Conservation (phyloP, 495 filamentous ascomycete genomes). For the Lindgomyces ingoldianus region DNA sequence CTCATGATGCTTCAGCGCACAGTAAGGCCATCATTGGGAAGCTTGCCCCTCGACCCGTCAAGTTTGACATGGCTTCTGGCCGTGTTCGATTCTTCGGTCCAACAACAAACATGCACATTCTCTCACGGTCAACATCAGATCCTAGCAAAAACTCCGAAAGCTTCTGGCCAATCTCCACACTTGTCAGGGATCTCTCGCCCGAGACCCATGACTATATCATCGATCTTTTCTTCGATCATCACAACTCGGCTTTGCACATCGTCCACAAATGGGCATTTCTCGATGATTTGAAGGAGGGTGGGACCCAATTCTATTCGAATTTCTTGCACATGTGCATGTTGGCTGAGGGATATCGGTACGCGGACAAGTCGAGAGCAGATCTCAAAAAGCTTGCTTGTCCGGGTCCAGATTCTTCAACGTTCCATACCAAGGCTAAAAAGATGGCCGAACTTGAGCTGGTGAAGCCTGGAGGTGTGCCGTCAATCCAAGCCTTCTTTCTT, state of each 20-base stretch:
- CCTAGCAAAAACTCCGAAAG: background rate
- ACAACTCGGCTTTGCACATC: slow-evolving; percentile 24
- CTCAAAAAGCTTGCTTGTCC: slow-evolving; percentile 19
- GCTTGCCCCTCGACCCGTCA: slow-evolving; percentile 14
- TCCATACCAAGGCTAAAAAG: slow-evolving; percentile 25
- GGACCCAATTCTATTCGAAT: slow-evolving; percentile 17
- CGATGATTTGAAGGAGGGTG: slow-evolving; percentile 14
- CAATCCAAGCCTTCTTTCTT: slow-evolving; percentile 21
- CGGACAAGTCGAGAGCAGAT: slow-evolving; percentile 15
- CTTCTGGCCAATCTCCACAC: slow-evolving; percentile 22
- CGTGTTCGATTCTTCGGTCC: slow-evolving; percentile 23
- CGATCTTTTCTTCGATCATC: slow-evolving; percentile 23
- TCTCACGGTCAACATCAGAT: slow-evolving; percentile 15
- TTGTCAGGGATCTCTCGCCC: slow-evolving; percentile 11
- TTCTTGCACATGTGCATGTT: slow-evolving; percentile 23
- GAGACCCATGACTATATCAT: slow-evolving; percentile 26
- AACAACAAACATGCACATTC: slow-evolving; percentile 24
- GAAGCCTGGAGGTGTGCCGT: slow-evolving; percentile 21
- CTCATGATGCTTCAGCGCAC: slow-evolving; percentile 3
- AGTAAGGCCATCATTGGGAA: slow-evolving; percentile 21
- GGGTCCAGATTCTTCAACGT: slow-evolving; percentile 7
- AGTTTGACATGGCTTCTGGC: slow-evolving; percentile 26
- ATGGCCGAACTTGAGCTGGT: slow-evolving; percentile 21
- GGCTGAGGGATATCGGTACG: slow-evolving; percentile 20
- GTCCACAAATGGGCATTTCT: slow-evolving; percentile 26